Evolutionary conservation across 2,329 filamentous ascomycete genomes (phyloP).

Genomic region (Trichothecium sympodiale): DNA sequence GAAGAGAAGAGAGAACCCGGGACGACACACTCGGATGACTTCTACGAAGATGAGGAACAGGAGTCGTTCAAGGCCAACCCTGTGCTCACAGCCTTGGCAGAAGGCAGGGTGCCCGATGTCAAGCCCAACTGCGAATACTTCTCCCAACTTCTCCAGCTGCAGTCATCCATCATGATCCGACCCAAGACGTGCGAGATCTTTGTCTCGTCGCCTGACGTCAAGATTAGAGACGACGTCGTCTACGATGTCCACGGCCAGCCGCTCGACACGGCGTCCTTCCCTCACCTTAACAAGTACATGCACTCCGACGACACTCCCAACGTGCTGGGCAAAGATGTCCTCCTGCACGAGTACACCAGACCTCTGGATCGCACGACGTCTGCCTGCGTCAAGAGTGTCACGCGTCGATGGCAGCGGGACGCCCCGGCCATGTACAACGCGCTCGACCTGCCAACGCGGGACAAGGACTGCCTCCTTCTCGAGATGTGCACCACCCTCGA

Average conservation of each 20-base stretch:
- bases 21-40: constrained; percentile 50
- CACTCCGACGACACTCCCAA: constrained; percentile 40
- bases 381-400: constrained; percentile 41
- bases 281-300: constrained; percentile 43
- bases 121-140: constrained; percentile 54
- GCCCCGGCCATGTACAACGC: constrained; percentile 45
- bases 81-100: constrained; percentile 49
- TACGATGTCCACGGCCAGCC: constrained; percentile 30
- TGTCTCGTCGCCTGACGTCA: constrained; percentile 41
- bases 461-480: constrained; percentile 44
- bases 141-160: constrained; percentile 40
- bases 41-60: constrained; percentile 29
- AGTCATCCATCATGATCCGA: constrained; percentile 40
- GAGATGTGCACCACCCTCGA: constrained; percentile 53
- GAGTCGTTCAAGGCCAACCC: constrained; percentile 54
- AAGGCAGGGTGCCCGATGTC: constrained; percentile 45
- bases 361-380: constrained; percentile 43
- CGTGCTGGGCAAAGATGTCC: constrained; percentile 37
- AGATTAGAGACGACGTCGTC: constrained; percentile 36
- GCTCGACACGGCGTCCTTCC: constrained; percentile 37
- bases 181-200: constrained; percentile 51
- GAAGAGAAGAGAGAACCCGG: constrained; percentile 44
- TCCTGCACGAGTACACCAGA: constrained; percentile 49
- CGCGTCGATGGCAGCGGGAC: constrained; percentile 44
- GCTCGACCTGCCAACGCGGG: constrained; percentile 34